phyloP scores from a whole-genome alignment of 441 rosid genomes.

The Hura crepitans region DNA sequence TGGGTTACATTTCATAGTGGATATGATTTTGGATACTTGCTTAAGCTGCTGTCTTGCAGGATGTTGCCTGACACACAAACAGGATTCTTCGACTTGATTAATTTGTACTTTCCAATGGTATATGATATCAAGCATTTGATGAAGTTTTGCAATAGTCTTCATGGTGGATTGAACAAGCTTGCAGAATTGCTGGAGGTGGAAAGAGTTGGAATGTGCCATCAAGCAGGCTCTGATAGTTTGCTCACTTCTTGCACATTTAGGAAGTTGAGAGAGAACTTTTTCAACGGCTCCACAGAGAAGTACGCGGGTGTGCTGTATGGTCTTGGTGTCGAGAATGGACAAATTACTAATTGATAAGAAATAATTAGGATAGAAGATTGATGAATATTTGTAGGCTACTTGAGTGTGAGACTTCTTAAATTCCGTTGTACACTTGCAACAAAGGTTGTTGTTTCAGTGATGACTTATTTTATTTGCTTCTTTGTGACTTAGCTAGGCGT shows the following conservation, averaged over 20 bases:
- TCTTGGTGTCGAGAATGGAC: constrained; percentile 65
- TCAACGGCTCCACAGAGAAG: constrained; percentile 45
- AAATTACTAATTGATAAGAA: constrained; percentile 41
- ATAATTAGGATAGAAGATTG: constrained; percentile 25
- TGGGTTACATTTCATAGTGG: constrained; percentile 87
- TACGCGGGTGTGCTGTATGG: constrained; percentile 70
- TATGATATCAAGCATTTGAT: constrained; percentile 73
- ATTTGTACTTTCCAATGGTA: constrained; percentile 49
- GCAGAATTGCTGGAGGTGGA: constrained; percentile 53
- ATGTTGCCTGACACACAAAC: constrained; percentile 51
- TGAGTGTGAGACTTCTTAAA: constrained; percentile 46
- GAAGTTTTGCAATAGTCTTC: constrained; percentile 52
- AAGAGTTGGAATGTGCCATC: constrained; percentile 60
- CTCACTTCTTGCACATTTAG: constrained; percentile 59
- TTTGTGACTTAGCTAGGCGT: constrained; percentile 46
- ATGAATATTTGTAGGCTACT: constrained; percentile 60
- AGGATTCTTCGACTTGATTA: constrained; percentile 49
- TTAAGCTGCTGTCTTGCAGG: constrained; percentile 56
- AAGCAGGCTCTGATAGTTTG: constrained; percentile 87
- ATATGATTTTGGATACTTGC: constrained; percentile 75
- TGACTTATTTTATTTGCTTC: constrained; percentile 34
- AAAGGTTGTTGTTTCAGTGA: constrained; percentile 48
- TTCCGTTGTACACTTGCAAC: constrained; percentile 56
- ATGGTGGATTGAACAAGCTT: constrained; percentile 62
- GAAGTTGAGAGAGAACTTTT: constrained; percentile 59